Conservation (phyloP, 176 grass and related monocot species). For the Typha latifolia region DNA sequence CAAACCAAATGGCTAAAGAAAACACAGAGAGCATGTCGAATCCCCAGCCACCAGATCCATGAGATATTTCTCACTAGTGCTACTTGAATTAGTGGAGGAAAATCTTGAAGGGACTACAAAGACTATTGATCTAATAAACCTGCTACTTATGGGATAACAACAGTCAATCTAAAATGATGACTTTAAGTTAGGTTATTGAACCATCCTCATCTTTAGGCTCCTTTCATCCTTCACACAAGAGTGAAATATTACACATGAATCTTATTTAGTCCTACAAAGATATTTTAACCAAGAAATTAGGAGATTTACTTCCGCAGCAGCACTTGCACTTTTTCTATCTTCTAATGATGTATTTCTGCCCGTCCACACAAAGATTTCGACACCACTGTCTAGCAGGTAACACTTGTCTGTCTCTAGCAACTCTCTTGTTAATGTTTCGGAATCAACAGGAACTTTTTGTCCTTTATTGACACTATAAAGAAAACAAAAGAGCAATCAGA, state of each 20-base stretch:
- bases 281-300: constrained; percentile 22
- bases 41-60: no score
- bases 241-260: no score
- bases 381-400: constrained; percentile 73
- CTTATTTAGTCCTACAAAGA: constrained; percentile 5
- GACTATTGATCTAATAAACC: no score
- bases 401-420: constrained; percentile 83
- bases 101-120: no score
- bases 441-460: constrained; percentile 41
- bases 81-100: no score
- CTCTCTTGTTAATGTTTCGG: constrained; percentile 55
- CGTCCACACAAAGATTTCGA: constrained; percentile 94
- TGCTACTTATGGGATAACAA: neutral
- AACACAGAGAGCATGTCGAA: no score
- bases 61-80: no score
- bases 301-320: constrained; percentile 72
- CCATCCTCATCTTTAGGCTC: no score
- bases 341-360: constrained; percentile 81
- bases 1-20: no score
- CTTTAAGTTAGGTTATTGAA: no score
- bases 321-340: constrained; percentile 77
- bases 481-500: constrained; percentile 12
- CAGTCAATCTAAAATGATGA: neutral
- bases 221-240: no score
- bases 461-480: constrained; percentile 71